These are phyloP conservation scores for Paramecium sonneborni DNA, from an alignment of 73 alveolate species.

Conservation along the genomic window DNA sequence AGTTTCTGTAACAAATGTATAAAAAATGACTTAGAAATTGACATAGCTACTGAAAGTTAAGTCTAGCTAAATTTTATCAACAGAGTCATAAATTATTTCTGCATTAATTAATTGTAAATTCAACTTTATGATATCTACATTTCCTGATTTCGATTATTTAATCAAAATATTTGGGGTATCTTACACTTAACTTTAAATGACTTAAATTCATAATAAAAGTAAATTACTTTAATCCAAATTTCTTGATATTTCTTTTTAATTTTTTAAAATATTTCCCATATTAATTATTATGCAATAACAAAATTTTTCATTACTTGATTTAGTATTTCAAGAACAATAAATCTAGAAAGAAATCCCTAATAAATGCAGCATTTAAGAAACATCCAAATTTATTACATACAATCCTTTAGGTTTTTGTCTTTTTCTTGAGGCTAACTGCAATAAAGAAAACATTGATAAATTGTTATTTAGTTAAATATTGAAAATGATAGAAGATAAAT, in stretches of 20 bases:
- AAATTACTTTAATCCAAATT: neutral
- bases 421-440: neutral
- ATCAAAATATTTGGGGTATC: constrained; percentile 18
- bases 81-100: neutral
- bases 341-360: neutral
- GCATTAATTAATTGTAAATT: neutral
- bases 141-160: neutral
- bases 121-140: neutral
- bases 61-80: constrained; percentile 8
- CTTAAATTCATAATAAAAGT: neutral
- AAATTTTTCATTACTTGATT: constrained; percentile 12
- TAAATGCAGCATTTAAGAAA: neutral
- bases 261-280: neutral
- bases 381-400: neutral
- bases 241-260: neutral
- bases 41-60: neutral
- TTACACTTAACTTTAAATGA: neutral
- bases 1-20: neutral
- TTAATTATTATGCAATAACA: neutral
- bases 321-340: neutral
- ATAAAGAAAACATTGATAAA: neutral
- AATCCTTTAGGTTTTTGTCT: constrained; percentile 12
- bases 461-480: neutral
- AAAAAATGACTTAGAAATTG: neutral
- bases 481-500: constrained; percentile 19